Base-by-base conservation (phyloP, 352 stramenopile species). In the Poterioochromonas sp. region DNA sequence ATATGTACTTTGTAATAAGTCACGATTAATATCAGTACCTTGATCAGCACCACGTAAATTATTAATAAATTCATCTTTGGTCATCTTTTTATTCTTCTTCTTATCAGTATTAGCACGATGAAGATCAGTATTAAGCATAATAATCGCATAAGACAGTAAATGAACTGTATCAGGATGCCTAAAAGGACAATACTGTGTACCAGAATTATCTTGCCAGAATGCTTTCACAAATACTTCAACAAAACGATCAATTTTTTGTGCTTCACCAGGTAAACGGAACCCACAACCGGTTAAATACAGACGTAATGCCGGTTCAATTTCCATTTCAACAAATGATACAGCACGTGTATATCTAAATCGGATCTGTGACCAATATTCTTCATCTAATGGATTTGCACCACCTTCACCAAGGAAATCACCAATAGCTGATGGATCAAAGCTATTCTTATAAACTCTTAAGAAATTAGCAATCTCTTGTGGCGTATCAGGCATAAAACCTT, bases 121-220 rank as follows among this genome's bases (percentile, higher is more conserved):
- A 78, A 98, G 81, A 79, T 99, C 95, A n/a, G 94, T 99, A 84
- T 99, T 98, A 34, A 99, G 86, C 93, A 99, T 98, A 70, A 99
- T 99, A 79, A 98, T 97, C 58, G 94, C 95, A 86, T 98, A 99
- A 12, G 93, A 91, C 49, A 95, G 58, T 12, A 94, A 64, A 82
- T 90, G 93, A 12, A 92, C 86, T n/a, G 87, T 90, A 73, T 94
- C 89, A 79, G 90, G 80, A 54, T 91, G 82, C 51, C 85, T 77
- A 81, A 93, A 93, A 0, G 88, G 86, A 43, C 87, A 92, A 35
- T 84, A 84, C 11, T 34, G 32, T 37, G 65, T 69, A 79, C 40
- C 39, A 29, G 2, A 83, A 83, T 95, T 97, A 81, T 99, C 95
- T 82, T 98, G 91, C 86, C 89, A 98, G 82, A 97, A 98, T 82